Base-by-base conservation (phyloP, 331 rosid species). In the Rhamnella rubrinervis region DNA sequence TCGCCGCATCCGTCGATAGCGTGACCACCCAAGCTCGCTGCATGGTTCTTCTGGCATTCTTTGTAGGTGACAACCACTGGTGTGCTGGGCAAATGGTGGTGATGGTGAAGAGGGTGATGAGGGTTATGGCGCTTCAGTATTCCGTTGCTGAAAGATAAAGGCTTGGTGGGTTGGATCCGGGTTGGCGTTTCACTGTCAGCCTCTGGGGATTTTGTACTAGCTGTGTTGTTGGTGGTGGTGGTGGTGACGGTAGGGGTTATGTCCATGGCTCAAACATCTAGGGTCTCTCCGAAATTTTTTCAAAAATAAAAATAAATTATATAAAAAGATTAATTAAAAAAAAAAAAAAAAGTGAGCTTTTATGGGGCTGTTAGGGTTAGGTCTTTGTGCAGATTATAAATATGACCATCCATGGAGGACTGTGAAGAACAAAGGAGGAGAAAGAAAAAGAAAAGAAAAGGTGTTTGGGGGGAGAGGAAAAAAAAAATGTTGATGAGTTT, bases 1-100 rank as follows among this genome's bases (percentile, higher is more conserved):
- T 93, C 98, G 73, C 97, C 96, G 55, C 98, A 93, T 12, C 98
- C 98, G 25, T 91, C 98, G 0, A 93, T 40, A 0, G 97, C 95
- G 66, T 87, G 98, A 25, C 97, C 88, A 8, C 98, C 98, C 17
- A 93, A 31, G 59, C 75, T 77, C 16, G 98, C 98, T 8, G 93
- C 97, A 67, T 93, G 98, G 79, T 93, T 93, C 67, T 89, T 93
- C 61, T 84, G 79, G 71, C 98, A 93, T 84, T 93, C 96, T 71
- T 85, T 88, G 83, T 91, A 91, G 62, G 77, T 57, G 0, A 91
- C 85, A 0, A 77, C 62, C 0, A 65, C 57, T 0, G 78, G 63
- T 3, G 60, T 16, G 8, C 23, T 35, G 3, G 65, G 14, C 16
- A 71, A 44, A 72, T 19, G 71, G 57, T 35, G 75, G 51, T 68